A percentile compares a stretch with the other conserved stretches of the same genome.
These are phyloP conservation scores for Theileria annulata DNA, from an alignment of 169 alveolate genomes.

Conservation along the genomic window DNA sequence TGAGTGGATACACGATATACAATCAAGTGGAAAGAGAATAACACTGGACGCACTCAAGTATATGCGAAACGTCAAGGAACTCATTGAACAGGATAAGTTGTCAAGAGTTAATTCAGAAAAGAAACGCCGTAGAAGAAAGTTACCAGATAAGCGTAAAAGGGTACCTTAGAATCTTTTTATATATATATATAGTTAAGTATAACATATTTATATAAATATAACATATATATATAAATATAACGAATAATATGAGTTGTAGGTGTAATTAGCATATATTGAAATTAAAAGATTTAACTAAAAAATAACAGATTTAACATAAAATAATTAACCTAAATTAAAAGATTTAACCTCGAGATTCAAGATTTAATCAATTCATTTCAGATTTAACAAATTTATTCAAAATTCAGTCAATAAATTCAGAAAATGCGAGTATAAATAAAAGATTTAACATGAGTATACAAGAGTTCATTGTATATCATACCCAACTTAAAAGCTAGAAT, in stretches of 20 bases:
- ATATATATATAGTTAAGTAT: neutral
- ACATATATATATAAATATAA: too few species aligned
- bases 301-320: neutral
- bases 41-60: conserved; percentile 76
- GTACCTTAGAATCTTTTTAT: neutral
- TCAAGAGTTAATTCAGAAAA: conserved; percentile 28
- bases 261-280: neutral
- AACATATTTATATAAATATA: too few species aligned
- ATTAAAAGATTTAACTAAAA: neutral
- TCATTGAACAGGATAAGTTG: conserved; percentile 18
- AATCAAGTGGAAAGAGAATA: conserved; percentile 49
- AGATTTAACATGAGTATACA: neutral
- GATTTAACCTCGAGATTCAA: neutral
- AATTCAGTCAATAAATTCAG: neutral
- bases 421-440: neutral
- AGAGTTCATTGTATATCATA: neutral
- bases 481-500: neutral
- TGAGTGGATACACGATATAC: conserved; percentile 70
- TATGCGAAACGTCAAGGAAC: conserved; percentile 60
- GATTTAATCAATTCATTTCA: neutral
- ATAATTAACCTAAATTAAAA: neutral
- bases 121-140: conserved; percentile 17
- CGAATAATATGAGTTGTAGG: neutral
- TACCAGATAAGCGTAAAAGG: neutral
- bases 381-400: neutral